Base-by-base conservation (phyloP, 208 protist genomes). In the Leishmania tarentolae region DNA sequence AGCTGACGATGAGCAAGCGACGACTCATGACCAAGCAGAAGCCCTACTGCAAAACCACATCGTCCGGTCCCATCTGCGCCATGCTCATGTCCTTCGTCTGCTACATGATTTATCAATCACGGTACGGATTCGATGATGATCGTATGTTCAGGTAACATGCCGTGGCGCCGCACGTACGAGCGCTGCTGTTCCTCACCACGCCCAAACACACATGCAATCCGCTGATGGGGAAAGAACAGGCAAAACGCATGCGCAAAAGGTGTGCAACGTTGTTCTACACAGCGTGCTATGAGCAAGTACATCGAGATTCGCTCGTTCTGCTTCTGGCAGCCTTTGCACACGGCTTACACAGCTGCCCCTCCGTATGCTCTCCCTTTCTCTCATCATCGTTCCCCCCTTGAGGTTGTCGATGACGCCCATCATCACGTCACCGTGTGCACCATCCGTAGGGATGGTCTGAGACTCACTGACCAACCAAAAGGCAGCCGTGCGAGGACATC, bases 1-100 rank as follows among this genome's bases (percentile, higher is more conserved):
- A 86, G 75, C 76, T 93, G 40, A 84, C 78, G 63, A 86, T 93
- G 87, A 93, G 89, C 79, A 91, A 91, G 78, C 81, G 82, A 17
- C 82, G 89, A 5, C 86, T 88, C 35, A 86, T 83, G 73, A 87
- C 84, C 79, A 83, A 90, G 70, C 82, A 86, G 53, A 76, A 72
- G 63, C 85, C 84, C 46, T 84, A 87, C 69, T 85, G 78, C 69
- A 40, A 72, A 50, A 82, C 87, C 21, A 84, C 85, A 1, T 81
- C 87, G 6, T 91, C 89, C 6, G 78, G 83, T 5, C 85, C 87
- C 2, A 73, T 92, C 28, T 84, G 79, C 75, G 83, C 76, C 61
- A 90, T 88, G 86, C 84, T 88, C 66, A 83, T 84, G 84, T 82
- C 65, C n/a, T 90, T 79, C 57, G 84, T 71, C 35, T 80, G 80